A percentile compares a stretch with the other conserved stretches of the same genome.
Conservation (phyloP, 345 rosid genomes). For the Durio zibethinus region DNA sequence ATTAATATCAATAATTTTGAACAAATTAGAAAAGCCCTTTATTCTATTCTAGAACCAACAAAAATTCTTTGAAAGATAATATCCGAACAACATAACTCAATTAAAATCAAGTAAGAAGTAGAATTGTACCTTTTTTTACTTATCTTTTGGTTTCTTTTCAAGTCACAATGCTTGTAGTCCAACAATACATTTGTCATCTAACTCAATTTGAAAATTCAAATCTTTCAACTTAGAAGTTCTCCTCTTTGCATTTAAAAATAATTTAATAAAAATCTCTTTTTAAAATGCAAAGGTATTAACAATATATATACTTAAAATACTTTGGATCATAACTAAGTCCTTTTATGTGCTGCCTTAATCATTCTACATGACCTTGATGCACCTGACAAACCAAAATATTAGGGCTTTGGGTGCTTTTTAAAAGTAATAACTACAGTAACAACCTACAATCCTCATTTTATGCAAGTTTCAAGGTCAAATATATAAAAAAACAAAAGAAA, state of each 20-base stretch:
- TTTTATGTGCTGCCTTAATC: too few species aligned
- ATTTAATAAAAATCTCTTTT: too few species aligned
- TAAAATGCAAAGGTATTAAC: too few species aligned
- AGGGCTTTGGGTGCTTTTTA: too few species aligned
- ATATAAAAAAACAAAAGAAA: too few species aligned
- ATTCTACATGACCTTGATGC: too few species aligned
- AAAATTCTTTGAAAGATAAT: neutral
- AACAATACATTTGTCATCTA: slow-evolving; percentile 41
- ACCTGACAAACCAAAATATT: too few species aligned
- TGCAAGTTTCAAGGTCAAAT: too few species aligned
- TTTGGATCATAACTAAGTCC: too few species aligned
- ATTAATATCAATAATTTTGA: neutral
- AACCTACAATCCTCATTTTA: too few species aligned
- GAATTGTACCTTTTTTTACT: slow-evolving; percentile 34
- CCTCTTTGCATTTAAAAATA: slow-evolving; percentile 50
- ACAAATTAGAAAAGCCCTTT: neutral
- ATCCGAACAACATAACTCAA: neutral
- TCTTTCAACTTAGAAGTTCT: slow-evolving; percentile 41
- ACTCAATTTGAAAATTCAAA: slow-evolving; percentile 57
- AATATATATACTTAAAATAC: too few species aligned
- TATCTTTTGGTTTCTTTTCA: slow-evolving; percentile 39
- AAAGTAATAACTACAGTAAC: too few species aligned
- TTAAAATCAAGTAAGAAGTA: slow-evolving; percentile 1
- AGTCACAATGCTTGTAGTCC: slow-evolving; percentile 41
- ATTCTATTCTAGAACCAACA: neutral